A percentile compares a stretch with the other conserved stretches of the same genome.
Conservation (phyloP, 768 basidiomycete species). For the Suillus cothurnatus region DNA sequence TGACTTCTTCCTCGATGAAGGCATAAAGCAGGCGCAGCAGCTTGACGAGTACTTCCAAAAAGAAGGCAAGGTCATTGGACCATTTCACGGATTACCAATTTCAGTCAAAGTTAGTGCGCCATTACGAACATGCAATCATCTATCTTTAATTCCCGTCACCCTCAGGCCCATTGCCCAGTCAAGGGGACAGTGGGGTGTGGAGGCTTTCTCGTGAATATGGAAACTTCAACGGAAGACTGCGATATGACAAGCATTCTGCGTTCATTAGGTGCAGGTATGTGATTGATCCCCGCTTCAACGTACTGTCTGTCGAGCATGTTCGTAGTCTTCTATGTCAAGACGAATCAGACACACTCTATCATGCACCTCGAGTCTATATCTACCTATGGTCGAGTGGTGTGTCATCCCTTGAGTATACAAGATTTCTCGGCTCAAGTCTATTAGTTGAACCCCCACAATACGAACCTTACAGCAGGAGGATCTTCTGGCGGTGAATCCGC, state of each 20-base stretch:
- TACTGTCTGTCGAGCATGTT: constrained; percentile 11
- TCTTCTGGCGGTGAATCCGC: constrained; percentile 56
- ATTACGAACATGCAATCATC: not conserved
- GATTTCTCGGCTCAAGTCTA: not conserved
- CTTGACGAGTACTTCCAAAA: constrained; percentile 41
- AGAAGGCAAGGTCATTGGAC: constrained; percentile 44
- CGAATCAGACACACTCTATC: constrained; percentile 44
- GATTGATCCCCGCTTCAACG: not conserved
- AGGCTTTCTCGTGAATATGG: constrained; percentile 34
- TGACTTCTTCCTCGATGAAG: constrained; percentile 49
- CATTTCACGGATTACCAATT: constrained; percentile 44
- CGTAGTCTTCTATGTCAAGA: constrained; percentile 45
- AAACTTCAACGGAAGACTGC: constrained; percentile 27
- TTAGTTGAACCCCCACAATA: constrained; percentile 49
- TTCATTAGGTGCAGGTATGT: constrained; percentile 43
- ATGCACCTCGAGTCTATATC: constrained; percentile 42
- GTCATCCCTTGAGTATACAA: constrained; percentile 28
- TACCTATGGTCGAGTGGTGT: constrained; percentile 34
- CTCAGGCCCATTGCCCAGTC: constrained; percentile 39
- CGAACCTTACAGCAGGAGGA: constrained; percentile 46
- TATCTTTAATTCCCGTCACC: not conserved
- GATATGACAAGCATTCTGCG: constrained; percentile 38
- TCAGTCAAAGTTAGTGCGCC: constrained; percentile 39
- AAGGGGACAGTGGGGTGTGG: constrained; percentile 40
- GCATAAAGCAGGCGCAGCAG: constrained; percentile 38